Evolutionary conservation across 2,329 filamentous ascomycete genomes (phyloP).

Genomic region (Penicillium thymicola): DNA sequence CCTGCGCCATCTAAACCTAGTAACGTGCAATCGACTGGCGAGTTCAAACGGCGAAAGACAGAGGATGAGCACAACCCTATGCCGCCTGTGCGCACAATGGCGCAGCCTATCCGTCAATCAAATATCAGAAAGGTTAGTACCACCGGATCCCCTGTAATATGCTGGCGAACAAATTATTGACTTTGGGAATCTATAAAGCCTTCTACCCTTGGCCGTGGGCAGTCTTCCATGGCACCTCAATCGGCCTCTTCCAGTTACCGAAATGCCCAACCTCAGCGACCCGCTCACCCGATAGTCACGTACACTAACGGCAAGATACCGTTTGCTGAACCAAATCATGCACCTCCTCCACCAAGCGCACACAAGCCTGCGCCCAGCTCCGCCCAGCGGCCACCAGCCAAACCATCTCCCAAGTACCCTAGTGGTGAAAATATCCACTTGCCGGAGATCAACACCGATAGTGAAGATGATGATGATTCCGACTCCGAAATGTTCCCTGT

Average conservation of each 20-base stretch:
- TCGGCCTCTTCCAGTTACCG: constrained; percentile 36
- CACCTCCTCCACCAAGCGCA: constrained; percentile 43
- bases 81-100: constrained; percentile 67
- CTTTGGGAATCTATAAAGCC: constrained; percentile 32
- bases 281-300: constrained; percentile 74
- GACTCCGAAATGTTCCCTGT: constrained; percentile 61
- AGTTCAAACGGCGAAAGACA: constrained; percentile 76
- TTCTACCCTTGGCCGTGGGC: constrained; percentile 40
- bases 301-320: constrained; percentile 85
- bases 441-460: constrained; percentile 92
- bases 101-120: constrained; percentile 80
- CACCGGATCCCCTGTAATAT: background rate
- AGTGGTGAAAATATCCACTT: constrained; percentile 88
- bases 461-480: constrained; percentile 73
- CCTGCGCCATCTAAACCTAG: constrained; percentile 38
- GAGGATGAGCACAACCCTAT: constrained; percentile 66
- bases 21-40: constrained; percentile 61
- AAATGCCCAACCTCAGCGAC: constrained; percentile 55
- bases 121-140: constrained; percentile 64
- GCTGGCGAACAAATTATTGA: background rate
- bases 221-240: constrained; percentile 33
- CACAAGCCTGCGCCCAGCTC: constrained; percentile 62
- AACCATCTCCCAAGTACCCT: constrained; percentile 78
- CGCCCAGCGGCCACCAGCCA: constrained; percentile 39
- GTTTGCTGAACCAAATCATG: constrained; percentile 70